A percentile compares a stretch with the other conserved stretches of the same genome.
These are phyloP conservation scores for Hyphopichia fennica DNA, from an alignment of 1,139 yeast genomes.

Conservation along the genomic window DNA sequence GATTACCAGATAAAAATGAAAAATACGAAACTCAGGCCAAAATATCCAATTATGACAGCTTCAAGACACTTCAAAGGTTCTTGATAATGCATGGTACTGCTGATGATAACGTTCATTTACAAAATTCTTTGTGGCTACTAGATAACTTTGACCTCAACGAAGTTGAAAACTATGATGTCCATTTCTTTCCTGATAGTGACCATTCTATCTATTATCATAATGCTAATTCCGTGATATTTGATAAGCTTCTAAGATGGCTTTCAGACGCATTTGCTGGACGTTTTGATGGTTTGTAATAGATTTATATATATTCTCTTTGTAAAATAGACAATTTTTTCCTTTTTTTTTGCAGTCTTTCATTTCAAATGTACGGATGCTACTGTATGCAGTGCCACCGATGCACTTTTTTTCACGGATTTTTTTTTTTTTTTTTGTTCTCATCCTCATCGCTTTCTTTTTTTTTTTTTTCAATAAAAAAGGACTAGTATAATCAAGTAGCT, in stretches of 20 bases:
- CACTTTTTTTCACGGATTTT: not conserved
- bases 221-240: conserved; percentile 74
- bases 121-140: conserved; percentile 73
- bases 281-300: conserved; percentile 20
- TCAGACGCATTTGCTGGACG: conserved; percentile 64
- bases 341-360: not conserved
- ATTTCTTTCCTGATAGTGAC: conserved; percentile 90
- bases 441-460: conserved; percentile 1
- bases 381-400: not conserved
- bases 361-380: not conserved
- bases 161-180: conserved; percentile 85
- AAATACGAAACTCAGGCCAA: conserved; percentile 46
- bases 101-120: conserved; percentile 95
- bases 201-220: conserved; percentile 81
- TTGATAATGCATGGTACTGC: conserved; percentile 93
- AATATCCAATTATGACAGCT: conserved; percentile 50
- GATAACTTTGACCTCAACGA: conserved; percentile 63
- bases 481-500: not conserved
- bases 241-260: conserved; percentile 70
- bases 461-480: not conserved
- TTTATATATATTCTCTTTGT: not conserved
- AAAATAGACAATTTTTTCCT: not conserved
- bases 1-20: conserved; percentile 55
- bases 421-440: not conserved
- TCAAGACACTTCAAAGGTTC: conserved; percentile 56